Percentiles rank a stretch among this genome's conserved stretches.
These are phyloP conservation scores for Rhododendron williamsianum DNA, from an alignment of 148 eudicot genomes.

Conservation along the genomic window DNA sequence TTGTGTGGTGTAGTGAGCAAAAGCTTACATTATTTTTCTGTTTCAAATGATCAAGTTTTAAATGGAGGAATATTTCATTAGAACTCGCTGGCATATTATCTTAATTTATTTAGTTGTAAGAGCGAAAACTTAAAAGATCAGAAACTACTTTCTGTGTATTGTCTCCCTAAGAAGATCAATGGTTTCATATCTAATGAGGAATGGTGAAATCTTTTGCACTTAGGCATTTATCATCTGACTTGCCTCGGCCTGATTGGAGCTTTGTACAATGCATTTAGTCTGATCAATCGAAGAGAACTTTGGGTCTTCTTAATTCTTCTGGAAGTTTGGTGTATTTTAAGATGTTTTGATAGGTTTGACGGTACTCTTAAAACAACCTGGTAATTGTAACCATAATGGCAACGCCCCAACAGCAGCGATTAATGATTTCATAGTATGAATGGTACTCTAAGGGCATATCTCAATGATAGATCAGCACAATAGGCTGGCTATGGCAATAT, in stretches of 20 bases:
- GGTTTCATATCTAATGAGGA: conserved; percentile 66
- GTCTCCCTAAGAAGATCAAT: conserved; percentile 31
- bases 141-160: conserved; percentile 19
- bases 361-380: neutral
- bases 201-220: conserved; percentile 39
- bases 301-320: neutral
- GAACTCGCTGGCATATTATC: conserved; percentile 86
- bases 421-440: neutral
- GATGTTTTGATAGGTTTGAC: conserved; percentile 1
- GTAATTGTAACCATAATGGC: neutral
- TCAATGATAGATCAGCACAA: neutral
- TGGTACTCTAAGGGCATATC: neutral
- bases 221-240: neutral
- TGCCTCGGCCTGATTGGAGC: neutral
- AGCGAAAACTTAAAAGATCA: neutral
- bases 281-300: neutral
- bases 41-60: conserved; percentile 2
- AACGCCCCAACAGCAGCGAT: neutral
- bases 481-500: neutral
- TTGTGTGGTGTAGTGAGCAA: conserved; percentile 8
- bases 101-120: conserved; percentile 19
- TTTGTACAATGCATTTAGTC: neutral
- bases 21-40: neutral
- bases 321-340: neutral
- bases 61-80: neutral